Base-by-base conservation (phyloP, 768 basidiomycete genomes). In the Kwoniella mangroviensis region DNA sequence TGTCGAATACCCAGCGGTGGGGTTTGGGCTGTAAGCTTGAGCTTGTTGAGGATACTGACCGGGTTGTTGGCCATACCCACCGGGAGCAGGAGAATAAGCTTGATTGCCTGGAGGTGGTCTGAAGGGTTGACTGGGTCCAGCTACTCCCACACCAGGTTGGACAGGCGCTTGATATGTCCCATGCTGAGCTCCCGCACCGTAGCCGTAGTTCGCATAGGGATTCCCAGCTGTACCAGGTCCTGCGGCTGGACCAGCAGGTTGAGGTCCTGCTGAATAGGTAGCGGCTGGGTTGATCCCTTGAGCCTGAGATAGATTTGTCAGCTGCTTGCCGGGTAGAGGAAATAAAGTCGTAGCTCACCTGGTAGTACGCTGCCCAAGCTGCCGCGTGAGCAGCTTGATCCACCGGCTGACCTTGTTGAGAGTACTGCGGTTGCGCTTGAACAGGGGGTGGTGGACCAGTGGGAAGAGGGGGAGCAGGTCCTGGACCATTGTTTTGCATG, bases 161-260 rank as follows among this genome's bases (percentile, higher is more conserved):
- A 54, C 64, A 51, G 60, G 55, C 13, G 52, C 41, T 45, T 49
- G 60, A 63, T 73, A 65, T 28, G 63, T 68, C 43, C 77, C 71
- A 34, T 80, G 79, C 13, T 67, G 42, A 41, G 82, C 71, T 63
- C 76, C 63, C 58, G 88, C 87, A 2, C 92, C 92, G 81, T 96
- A 95, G 41, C 93, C 93, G 79, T 95, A 95, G 80, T 94, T 94
- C 1, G 92, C 92, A 79, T 94, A 95, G 22, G 94, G 84, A 26
- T 79, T 78, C 0, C 72, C 55, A 12, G 69, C 52, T 52, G 68
- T 56, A n/a, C 45, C 53, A 49, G 59, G 73, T 56, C 52, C 58
- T 40, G 61, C 67, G 26, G 64, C 24, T 10, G 49, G 58, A 60
- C 69, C 42, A 56, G 63, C 54, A 42, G 64, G 62, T 59, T 73